Base-by-base conservation (phyloP, 352 stramenopile species). In the Phytophthora nicotianae region DNA sequence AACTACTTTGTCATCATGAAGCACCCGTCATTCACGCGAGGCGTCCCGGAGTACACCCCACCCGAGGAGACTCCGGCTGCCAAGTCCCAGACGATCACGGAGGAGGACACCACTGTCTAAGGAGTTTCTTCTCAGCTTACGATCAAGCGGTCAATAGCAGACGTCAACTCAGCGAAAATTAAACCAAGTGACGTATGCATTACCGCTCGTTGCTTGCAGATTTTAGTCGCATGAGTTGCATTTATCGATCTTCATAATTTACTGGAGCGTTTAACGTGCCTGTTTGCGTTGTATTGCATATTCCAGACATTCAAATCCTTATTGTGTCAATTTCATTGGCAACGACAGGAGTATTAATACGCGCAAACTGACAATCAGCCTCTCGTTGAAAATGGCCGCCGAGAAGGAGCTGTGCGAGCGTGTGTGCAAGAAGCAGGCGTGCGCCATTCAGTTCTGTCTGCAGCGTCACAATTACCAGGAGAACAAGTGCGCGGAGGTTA, bases 1-100 rank as follows among this genome's bases (percentile, higher is more conserved):
- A 96, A 95, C 73, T 95, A 88, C 70, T 95, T 88, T 65, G 86
- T 93, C 59, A 95, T 95, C 76, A 93, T 76, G 66, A 93, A 93
- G 76, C 83, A 93, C 62, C 86, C 86, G 42, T 93, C 84, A 5
- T 95, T 95, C 72, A 91, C 86, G 41, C 85, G 86, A 21, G 86
- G 86, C 6, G 69, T 95, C 24, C 86, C 86, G 33, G 84, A 95
- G 63, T 95, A 95, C 64, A 82, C 85, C 21, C 86, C 86, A 13
- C 86, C 86, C 33, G 68, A 82, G 16, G 72, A 83, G 47, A 84
- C 77, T 17, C 65, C 67, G n/a, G 58, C 55, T 32, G 61, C 69
- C 45, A 75, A 66, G 35, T 20, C 57, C 26, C 50, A 52, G 24
- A 52, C 51, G 19, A 11, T 69, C 41, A 67, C 24, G 16, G 45